These are phyloP conservation scores for Acidiella bohemica DNA, from an alignment of 495 filamentous ascomycete genomes.

Conservation along the genomic window DNA sequence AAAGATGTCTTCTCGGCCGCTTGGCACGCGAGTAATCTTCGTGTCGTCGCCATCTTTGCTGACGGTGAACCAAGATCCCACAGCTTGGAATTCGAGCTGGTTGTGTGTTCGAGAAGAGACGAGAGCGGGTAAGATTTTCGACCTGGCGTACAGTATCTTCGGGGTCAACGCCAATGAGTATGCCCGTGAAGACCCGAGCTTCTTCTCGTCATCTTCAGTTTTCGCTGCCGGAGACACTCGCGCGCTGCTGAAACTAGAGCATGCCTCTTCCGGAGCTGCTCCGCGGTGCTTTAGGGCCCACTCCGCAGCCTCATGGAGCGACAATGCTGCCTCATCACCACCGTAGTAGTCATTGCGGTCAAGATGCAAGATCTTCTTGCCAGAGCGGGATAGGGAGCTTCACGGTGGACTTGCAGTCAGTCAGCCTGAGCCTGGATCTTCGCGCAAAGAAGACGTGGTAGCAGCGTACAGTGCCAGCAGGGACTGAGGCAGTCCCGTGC, in stretches of 20 bases:
- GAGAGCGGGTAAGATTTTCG: conserved; percentile 57
- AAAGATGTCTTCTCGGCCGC: conserved; percentile 79
- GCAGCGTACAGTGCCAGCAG: conserved; percentile 76
- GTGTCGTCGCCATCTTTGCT: neutral
- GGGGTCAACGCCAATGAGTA: conserved; percentile 80
- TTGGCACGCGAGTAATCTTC: conserved; percentile 47
- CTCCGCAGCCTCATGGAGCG: conserved; percentile 61
- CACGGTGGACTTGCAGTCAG: conserved; percentile 43
- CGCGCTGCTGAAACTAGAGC: conserved; percentile 25
- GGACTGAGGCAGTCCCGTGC: conserved; percentile 81
- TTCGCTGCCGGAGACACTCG: conserved; percentile 21
- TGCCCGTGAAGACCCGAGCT: conserved; percentile 51
- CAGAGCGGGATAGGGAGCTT: conserved; percentile 85
- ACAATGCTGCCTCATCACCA: conserved; percentile 71
- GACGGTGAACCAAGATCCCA: conserved; percentile 87
- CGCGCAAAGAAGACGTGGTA: conserved; percentile 4
- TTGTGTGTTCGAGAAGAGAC: conserved; percentile 77
- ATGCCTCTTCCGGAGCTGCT: neutral
- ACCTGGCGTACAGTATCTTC: conserved; percentile 74
- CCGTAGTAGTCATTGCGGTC: conserved; percentile 85
- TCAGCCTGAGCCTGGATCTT: conserved; percentile 37
- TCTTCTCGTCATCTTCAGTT: conserved; percentile 15
- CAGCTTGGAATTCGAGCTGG: conserved; percentile 84
- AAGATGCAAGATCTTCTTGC: conserved; percentile 82
- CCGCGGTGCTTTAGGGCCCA: conserved; percentile 47